Conservation (phyloP, 23 red algal species). For the Gracilaria gracilis region DNA sequence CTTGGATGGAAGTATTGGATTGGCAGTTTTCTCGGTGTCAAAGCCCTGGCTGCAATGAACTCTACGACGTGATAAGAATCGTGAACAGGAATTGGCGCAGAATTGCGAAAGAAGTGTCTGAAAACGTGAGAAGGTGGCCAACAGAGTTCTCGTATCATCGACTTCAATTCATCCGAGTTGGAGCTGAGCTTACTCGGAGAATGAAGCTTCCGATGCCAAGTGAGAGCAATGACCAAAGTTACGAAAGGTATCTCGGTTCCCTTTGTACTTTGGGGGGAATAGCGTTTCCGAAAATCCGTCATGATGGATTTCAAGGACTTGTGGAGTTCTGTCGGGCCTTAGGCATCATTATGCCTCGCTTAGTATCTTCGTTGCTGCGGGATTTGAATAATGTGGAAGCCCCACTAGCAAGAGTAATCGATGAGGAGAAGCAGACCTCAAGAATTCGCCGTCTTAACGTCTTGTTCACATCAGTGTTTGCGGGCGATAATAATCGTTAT, state of each 20-base stretch:
- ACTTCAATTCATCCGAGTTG: background rate
- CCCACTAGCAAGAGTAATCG: background rate
- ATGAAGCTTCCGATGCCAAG: constrained; percentile 1
- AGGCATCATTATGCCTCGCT: background rate
- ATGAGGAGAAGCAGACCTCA: background rate
- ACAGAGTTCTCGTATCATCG: constrained; percentile 7
- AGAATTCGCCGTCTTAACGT: constrained; percentile 23
- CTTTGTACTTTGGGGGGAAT: background rate
- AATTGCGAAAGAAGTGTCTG: background rate
- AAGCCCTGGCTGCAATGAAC: background rate
- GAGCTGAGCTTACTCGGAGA: background rate
- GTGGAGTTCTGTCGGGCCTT: constrained; percentile 9
- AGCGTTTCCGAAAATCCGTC: background rate
- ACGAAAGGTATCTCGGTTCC: background rate
- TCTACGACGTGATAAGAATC: constrained; percentile 1
- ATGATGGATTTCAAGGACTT: constrained; percentile 19
- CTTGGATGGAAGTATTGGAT: constrained; percentile 25
- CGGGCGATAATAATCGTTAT: background rate
- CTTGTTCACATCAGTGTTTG: background rate
- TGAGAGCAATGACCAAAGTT: background rate
- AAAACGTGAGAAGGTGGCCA: constrained; percentile 3
- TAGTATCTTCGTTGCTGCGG: background rate
- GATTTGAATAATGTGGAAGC: background rate
- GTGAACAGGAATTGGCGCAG: constrained; percentile 3
- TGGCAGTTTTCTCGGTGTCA: background rate